Conservation (phyloP, 2,329 filamentous ascomycete genomes). For the Fusarium haematococcum region DNA sequence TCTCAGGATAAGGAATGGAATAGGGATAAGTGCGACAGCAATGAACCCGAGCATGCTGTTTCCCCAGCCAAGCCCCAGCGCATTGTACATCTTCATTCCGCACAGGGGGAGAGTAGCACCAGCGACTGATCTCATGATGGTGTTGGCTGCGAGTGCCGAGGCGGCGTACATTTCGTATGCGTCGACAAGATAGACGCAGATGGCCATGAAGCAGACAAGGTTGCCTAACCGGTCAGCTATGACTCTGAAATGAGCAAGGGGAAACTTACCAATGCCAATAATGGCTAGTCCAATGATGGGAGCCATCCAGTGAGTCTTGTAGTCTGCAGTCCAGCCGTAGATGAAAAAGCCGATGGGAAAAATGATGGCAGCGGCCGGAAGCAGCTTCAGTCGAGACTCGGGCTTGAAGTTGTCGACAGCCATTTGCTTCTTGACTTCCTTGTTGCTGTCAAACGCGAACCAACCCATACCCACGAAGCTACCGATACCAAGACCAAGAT, state of each 20-base stretch:
- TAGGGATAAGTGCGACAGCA: conserved; percentile 53
- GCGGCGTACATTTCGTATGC: conserved; percentile 24
- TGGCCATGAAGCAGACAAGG: conserved; percentile 23
- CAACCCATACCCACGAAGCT: conserved; percentile 12
- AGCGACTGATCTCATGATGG: conserved; percentile 14
- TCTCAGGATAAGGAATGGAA: conserved; percentile 53
- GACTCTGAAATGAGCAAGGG: no score
- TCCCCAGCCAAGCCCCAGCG: conserved; percentile 59
- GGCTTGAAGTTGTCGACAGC: not conserved
- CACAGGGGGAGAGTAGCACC: conserved; percentile 23
- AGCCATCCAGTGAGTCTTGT: conserved; percentile 23
- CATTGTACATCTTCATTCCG: conserved; percentile 36
- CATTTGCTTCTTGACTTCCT: not conserved
- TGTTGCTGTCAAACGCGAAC: conserved; percentile 26
- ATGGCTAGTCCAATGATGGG: conserved; percentile 23
- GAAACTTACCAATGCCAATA: conserved; percentile 20
- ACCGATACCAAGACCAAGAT: conserved; percentile 36
- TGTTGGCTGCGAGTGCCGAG: conserved; percentile 28
- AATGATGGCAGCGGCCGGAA: conserved; percentile 17
- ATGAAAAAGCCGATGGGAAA: conserved; percentile 25
- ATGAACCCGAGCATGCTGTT: conserved; percentile 56
- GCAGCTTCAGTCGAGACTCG: conserved; percentile 17
- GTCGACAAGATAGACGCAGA: conserved; percentile 30
- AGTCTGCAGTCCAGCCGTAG: conserved; percentile 34
- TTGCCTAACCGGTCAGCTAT: not conserved